A percentile compares a stretch with the other conserved stretches of the same genome.
Evolutionary conservation across 148 eudicot genomes (phyloP).

Genomic region (Dysphania ambrosioides): DNA sequence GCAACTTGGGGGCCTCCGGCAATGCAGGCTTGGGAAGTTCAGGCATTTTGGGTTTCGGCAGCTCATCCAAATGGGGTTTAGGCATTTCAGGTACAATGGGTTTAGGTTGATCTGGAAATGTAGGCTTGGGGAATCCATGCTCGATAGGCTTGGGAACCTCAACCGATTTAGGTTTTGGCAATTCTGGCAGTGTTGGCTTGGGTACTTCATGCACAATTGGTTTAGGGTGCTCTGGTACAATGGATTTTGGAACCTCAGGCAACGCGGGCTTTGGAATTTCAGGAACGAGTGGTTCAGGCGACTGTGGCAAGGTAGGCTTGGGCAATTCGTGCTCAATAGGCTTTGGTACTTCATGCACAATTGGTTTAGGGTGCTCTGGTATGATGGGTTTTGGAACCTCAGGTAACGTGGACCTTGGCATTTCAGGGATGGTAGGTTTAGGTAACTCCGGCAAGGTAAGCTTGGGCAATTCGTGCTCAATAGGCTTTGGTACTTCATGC

Average conservation of each 20-base stretch:
- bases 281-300: slow-evolving; percentile 10
- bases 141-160: neutral
- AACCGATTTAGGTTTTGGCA: neutral
- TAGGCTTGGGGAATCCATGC: neutral
- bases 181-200: neutral
- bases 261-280: slow-evolving; percentile 10
- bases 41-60: neutral
- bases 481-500: slow-evolving; percentile 11
- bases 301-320: neutral
- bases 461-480: neutral
- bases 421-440: slow-evolving; percentile 1
- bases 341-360: neutral
- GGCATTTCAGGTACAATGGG: neutral
- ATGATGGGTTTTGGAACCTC: neutral
- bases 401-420: neutral
- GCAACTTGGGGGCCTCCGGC: no score
- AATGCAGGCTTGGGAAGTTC: no score
- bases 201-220: slow-evolving; percentile 4
- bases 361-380: neutral
- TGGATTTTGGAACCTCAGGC: neutral
- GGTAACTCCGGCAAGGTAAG: neutral
- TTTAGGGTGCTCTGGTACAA: slow-evolving; percentile 9
- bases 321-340: neutral
- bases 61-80: neutral
- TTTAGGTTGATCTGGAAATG: neutral